Base-by-base conservation (phyloP, 805 yeast species). In the Wickerhamiella occidentalis region DNA sequence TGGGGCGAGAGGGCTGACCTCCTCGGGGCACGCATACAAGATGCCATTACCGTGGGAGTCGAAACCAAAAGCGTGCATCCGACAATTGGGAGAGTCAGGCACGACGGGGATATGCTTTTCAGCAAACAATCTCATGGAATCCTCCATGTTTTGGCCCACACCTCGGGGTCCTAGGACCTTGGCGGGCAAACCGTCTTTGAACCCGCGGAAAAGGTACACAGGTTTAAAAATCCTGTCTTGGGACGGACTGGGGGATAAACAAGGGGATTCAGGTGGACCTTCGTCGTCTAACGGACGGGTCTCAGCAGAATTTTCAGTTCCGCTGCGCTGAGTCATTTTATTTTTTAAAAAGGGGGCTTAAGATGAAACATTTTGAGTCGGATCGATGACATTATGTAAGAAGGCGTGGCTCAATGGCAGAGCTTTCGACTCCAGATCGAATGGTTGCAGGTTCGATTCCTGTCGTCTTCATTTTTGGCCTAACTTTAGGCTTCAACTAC, bases 361-460 rank as follows among this genome's bases (percentile, higher is more conserved):
- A 15, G n/a, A 3, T 17, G 38, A 33, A 17, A 33, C 38, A 33
- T 33, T n/a, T n/a, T n/a, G n/a, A 13, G 6, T 3, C 19, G 4
- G 21, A 33, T 33, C 6, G 4, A 7, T 12, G 6, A 15, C 11
- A 33, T 33, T 33, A 33, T 17, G 19, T 33, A 33, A 33, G 47
- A 43, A 43, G 47, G 47, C 47, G 48, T 45, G 48, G 48, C 48
- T 45, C 48, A 45, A 45, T 45, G 48, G 48, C 41, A 45, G 48
- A 45, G 48, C 48, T 45, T 45, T 45, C 41, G 48, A 45, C 48
- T 45, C 48, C 48, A 45, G 48, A 45, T 45, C 48, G 41, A 45
- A 45, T 35, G 48, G 48, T 45, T 45, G 41, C 41, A 45, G 48
- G 48, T 45, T 45, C 48, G 48, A 45, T 35, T 45, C 48, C 48